Evolutionary conservation across 495 filamentous ascomycete species (phyloP).

Genomic region (Daldinia loculata): DNA sequence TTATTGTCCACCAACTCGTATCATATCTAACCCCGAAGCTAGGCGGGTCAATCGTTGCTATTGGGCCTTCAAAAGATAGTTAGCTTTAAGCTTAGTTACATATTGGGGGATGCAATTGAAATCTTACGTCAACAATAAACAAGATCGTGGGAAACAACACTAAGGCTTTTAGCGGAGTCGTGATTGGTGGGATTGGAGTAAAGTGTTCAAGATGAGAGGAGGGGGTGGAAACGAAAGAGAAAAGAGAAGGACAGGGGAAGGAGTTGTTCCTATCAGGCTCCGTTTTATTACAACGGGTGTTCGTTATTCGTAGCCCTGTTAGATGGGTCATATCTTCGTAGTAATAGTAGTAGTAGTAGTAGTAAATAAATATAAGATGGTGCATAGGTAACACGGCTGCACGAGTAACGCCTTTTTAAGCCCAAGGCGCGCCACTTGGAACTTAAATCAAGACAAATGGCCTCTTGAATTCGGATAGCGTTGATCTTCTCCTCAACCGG

Average conservation of each 20-base stretch:
- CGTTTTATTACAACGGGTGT: neutral
- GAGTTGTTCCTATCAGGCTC: neutral
- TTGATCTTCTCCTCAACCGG: conserved; percentile 33
- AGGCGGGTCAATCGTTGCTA: neutral
- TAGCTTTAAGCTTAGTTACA: neutral
- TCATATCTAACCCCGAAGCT: neutral
- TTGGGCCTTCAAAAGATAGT: neutral
- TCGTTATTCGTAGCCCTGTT: neutral
- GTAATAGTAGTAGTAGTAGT: neutral
- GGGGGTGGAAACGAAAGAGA: neutral
- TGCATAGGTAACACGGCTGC: conserved; percentile 6
- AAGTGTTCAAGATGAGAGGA: neutral
- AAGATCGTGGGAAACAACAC: conserved; percentile 5
- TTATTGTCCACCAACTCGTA: neutral
- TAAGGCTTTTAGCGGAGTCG: neutral
- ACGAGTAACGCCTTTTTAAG: conserved; percentile 21
- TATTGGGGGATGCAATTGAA: neutral
- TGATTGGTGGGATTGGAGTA: conserved; percentile 18
- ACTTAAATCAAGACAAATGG: conserved; percentile 33
- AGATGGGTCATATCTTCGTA: neutral
- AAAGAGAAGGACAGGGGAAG: neutral
- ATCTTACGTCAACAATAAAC: neutral
- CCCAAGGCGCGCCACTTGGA: conserved; percentile 11
- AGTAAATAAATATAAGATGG: neutral
- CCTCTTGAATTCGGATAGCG: conserved; percentile 35